A percentile compares a stretch with the other conserved stretches of the same genome.
Conservation (phyloP, 371 early-diverging fungal species). For the Actinomucor elegans region DNA sequence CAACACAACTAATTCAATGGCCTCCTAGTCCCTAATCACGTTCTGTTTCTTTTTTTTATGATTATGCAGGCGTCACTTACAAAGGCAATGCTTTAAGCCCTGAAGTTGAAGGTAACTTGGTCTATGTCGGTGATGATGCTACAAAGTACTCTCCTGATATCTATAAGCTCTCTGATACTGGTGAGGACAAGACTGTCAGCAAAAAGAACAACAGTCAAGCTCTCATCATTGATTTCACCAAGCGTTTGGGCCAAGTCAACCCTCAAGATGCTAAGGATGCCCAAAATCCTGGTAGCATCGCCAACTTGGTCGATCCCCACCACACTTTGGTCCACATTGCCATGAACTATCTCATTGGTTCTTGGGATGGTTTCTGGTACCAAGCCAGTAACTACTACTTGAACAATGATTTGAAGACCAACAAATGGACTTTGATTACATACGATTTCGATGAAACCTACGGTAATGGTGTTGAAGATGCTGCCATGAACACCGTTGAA, state of each 20-base stretch:
- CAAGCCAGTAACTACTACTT: slow-evolving; percentile 55
- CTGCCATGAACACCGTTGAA: slow-evolving; percentile 32
- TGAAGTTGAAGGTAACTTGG: slow-evolving; percentile 33
- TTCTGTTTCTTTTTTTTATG: slow-evolving; percentile 2
- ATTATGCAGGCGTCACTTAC: slow-evolving; percentile 33
- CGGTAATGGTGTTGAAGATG: slow-evolving; percentile 40
- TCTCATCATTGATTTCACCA: slow-evolving; percentile 30
- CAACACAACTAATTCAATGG: background rate
- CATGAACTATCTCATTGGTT: slow-evolving; percentile 50
- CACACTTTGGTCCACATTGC: slow-evolving; percentile 43
- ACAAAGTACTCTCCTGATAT: slow-evolving; percentile 34
- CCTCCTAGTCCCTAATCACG: background rate
- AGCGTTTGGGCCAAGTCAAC: slow-evolving; percentile 25
- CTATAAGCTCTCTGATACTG: slow-evolving; percentile 41
- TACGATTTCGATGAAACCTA: slow-evolving; percentile 60
- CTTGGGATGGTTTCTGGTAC: slow-evolving; percentile 55
- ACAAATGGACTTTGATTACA: slow-evolving; percentile 54
- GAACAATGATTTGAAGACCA: slow-evolving; percentile 41
- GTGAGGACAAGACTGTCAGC: slow-evolving; percentile 22
- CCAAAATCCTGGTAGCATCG: slow-evolving; percentile 38
- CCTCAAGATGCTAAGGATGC: slow-evolving; percentile 33
- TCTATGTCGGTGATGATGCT: slow-evolving; percentile 42
- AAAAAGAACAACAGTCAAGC: slow-evolving; percentile 23
- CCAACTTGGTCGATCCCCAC: slow-evolving; percentile 40
- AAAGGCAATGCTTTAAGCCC: slow-evolving; percentile 40